phyloP scores from a whole-genome alignment of 495 filamentous ascomycete species.

The Xylaria scruposa region DNA sequence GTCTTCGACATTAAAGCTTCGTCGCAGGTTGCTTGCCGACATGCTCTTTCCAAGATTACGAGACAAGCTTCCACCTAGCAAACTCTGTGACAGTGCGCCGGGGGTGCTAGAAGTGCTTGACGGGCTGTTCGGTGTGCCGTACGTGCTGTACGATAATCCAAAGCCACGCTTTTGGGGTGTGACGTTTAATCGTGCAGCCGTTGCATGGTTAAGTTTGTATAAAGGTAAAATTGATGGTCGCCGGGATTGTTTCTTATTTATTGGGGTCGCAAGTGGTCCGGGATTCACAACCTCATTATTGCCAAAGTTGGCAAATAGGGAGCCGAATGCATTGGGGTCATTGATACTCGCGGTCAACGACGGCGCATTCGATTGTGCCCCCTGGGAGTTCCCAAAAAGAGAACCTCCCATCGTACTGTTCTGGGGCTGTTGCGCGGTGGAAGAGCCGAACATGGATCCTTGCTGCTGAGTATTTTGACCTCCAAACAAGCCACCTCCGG shows the following conservation, averaged over 20 bases:
- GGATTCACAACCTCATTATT: conserved; percentile 68
- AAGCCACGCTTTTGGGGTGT: conserved; percentile 85
- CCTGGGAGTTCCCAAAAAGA: conserved; percentile 50
- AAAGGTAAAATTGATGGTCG: conserved; percentile 80
- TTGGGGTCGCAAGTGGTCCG: conserved; percentile 85
- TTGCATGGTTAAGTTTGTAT: conserved; percentile 84
- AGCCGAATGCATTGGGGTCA: conserved; percentile 81
- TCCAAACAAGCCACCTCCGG: conserved; percentile 69
- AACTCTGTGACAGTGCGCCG: conserved; percentile 66
- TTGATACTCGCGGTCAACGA: conserved; percentile 79
- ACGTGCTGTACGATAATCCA: conserved; percentile 89
- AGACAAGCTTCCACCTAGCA: conserved; percentile 68
- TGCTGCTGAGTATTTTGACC: conserved; percentile 54
- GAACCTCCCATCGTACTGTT: conserved; percentile 52
- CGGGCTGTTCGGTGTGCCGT: conserved; percentile 78
- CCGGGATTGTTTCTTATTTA: conserved; percentile 73
- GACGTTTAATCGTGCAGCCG: conserved; percentile 70
- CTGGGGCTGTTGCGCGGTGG: conserved; percentile 53
- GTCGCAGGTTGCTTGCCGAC: conserved; percentile 68
- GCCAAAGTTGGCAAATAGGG: conserved; percentile 75
- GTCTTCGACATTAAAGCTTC: conserved; percentile 65
- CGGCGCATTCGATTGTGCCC: conserved; percentile 53
- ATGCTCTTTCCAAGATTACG: conserved; percentile 60
- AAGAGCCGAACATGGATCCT: conserved; percentile 50
- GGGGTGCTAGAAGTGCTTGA: conserved; percentile 72